These are phyloP conservation scores for Pichia sp. DNA, from an alignment of 1,139 yeast genomes.

Conservation along the genomic window DNA sequence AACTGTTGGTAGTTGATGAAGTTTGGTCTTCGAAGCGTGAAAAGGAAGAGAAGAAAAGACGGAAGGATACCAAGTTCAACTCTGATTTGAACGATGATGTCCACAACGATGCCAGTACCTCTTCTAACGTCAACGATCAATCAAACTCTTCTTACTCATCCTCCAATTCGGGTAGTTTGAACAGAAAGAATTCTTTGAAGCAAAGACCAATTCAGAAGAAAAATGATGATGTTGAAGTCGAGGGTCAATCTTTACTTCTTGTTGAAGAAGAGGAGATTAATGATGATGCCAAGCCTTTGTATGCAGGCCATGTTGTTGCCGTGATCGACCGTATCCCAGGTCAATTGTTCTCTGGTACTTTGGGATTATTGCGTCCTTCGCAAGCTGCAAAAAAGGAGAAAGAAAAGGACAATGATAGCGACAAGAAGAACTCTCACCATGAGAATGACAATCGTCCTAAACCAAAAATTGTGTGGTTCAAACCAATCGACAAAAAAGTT, in stretches of 20 bases:
- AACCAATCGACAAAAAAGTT: constrained; percentile 95
- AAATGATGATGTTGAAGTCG: constrained; percentile 97
- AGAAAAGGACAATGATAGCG: constrained; percentile 30
- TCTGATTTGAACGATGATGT: constrained; percentile 54
- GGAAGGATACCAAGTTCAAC: constrained; percentile 57
- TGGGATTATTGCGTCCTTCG: constrained; percentile 91
- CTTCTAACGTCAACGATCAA: constrained; percentile 19
- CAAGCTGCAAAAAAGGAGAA: constrained; percentile 69
- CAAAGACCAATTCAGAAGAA: constrained; percentile 98
- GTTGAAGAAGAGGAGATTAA: constrained; percentile 95
- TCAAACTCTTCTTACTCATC: constrained; percentile 11
- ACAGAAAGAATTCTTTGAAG: constrained; percentile 85
- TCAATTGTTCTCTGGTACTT: constrained; percentile 88
- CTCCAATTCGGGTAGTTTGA: constrained; percentile 37
- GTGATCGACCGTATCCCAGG: constrained; percentile 97
- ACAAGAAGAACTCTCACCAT: constrained; percentile 33
- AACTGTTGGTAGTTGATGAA: constrained; percentile 88
- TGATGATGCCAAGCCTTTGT: constrained; percentile 87
- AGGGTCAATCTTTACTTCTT: constrained; percentile 85
- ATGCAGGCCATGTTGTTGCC: constrained; percentile 98
- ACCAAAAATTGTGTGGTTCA: constrained; percentile 98
- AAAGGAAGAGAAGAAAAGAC: constrained; percentile 93
- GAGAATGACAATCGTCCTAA: constrained; percentile 42
- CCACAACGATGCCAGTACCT: constrained; percentile 65
- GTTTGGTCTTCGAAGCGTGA: constrained; percentile 97